Percentiles rank a stretch among this genome's conserved stretches.
phyloP scores from a whole-genome alignment of 176 grass and related monocot genomes.

The Cymbopogon citratus region DNA sequence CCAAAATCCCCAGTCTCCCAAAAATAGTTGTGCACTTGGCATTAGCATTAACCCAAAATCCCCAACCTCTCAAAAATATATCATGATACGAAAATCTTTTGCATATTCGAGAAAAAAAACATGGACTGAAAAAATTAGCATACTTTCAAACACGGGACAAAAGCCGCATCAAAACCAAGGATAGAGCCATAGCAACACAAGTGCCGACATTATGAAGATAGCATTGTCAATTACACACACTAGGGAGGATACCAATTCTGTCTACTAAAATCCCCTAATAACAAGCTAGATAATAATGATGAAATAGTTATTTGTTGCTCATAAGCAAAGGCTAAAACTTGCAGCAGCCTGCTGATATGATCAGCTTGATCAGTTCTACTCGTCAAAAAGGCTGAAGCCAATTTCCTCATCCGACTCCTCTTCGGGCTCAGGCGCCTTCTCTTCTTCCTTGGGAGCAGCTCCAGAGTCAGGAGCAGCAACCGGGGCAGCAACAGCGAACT shows the following conservation, averaged over 20 bases:
- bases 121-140: neutral
- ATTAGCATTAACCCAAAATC: no score
- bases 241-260: neutral
- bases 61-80: no score
- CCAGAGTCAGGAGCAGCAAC: conserved; percentile 34
- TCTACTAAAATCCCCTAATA: neutral
- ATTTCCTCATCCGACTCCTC: conserved; percentile 63
- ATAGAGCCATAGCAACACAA: neutral
- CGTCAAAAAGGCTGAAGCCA: conserved; percentile 61
- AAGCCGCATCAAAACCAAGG: neutral
- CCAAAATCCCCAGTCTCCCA: no score
- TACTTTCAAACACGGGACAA: neutral
- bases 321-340: conserved; percentile 26
- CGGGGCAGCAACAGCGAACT: conserved; percentile 54
- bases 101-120: no score
- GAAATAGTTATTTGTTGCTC: neutral
- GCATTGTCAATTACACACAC: conserved; percentile 4
- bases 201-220: neutral
- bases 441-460: conserved; percentile 38
- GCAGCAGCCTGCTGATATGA: neutral
- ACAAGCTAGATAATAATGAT: neutral
- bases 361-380: conserved; percentile 12
- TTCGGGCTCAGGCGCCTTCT: conserved; percentile 41
- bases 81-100: no score
- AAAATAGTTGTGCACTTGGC: no score